A percentile compares a stretch with the other conserved stretches of the same genome.
Conservation (phyloP, 2,329 filamentous ascomycete species). For the Microsporum audouinii region DNA sequence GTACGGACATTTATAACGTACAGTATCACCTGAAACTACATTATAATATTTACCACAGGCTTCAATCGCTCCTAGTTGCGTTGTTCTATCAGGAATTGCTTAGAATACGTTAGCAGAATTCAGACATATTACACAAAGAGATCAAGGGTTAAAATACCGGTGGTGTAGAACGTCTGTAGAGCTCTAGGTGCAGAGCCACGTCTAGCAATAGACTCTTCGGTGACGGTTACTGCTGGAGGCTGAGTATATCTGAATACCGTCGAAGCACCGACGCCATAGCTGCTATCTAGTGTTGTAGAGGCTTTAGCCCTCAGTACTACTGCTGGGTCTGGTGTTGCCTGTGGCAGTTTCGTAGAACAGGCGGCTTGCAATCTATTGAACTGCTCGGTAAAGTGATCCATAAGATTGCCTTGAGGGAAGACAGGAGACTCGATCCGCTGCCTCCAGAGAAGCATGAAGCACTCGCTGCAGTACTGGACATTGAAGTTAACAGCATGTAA, state of each 20-base stretch:
- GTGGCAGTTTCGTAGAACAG: slow-evolving; percentile 11
- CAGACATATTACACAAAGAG: too few relatives aligned
- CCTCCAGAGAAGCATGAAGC: slow-evolving; percentile 15
- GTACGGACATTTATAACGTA: slow-evolving; percentile 2
- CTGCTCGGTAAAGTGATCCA: slow-evolving; percentile 14
- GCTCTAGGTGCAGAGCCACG: background rate
- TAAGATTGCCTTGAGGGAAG: slow-evolving; percentile 12
- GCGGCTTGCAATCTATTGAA: slow-evolving; percentile 11
- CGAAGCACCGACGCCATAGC: background rate
- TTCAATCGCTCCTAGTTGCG: slow-evolving; percentile 12
- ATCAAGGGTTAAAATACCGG: background rate
- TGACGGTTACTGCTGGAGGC: background rate
- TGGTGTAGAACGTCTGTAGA: background rate
- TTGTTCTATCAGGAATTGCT: slow-evolving; percentile 11
- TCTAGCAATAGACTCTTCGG: background rate
- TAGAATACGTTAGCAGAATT: background rate
- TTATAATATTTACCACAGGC: slow-evolving; percentile 13
- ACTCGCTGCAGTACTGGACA: slow-evolving; percentile 16
- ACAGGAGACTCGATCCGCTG: slow-evolving; percentile 13
- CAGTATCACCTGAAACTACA: slow-evolving; percentile 13
- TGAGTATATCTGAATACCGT: background rate
- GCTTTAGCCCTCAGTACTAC: slow-evolving; percentile 5
- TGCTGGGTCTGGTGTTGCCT: slow-evolving; percentile 8
- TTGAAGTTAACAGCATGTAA: background rate
- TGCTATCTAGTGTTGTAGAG: background rate